phyloP scores from a whole-genome alignment of 805 yeast species.

The Jamesozyma jinghongensis region DNA sequence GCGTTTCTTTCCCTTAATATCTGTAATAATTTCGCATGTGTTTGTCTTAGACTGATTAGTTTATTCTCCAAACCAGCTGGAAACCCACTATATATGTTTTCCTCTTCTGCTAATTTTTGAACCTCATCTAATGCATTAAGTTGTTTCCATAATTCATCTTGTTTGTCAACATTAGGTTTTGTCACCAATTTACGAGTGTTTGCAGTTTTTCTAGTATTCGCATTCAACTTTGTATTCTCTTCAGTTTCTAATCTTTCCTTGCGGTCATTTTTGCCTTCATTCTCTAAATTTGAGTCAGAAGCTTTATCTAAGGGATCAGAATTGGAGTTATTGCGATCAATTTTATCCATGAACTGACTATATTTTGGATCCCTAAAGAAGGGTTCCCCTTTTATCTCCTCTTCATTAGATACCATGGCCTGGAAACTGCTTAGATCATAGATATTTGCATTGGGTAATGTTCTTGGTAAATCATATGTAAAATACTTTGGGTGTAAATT shows the following conservation, averaged over 20 bases:
- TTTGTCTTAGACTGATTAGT: conserved; percentile 44
- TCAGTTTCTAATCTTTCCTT: neutral
- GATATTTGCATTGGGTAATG: conserved; percentile 5
- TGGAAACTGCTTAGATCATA: neutral
- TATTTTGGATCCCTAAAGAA: no score
- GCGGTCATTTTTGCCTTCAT: no score
- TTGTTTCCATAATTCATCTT: conserved; percentile 58
- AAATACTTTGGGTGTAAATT: no score
- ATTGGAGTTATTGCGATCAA: no score
- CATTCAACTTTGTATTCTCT: neutral
- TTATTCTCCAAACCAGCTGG: conserved; percentile 32
- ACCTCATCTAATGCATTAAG: conserved; percentile 78
- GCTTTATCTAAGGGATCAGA: no score
- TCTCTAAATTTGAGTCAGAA: no score
- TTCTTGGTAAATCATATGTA: conserved; percentile 1
- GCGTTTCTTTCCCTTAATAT: conserved; percentile 28
- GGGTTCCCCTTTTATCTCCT: no score
- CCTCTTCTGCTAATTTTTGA: conserved; percentile 41
- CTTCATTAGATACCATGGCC: no score
- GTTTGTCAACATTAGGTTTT: conserved; percentile 10
- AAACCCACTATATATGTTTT: conserved; percentile 38
- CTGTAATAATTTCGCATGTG: conserved; percentile 41
- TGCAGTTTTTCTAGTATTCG: no score
- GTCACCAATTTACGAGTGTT: conserved; percentile 13
- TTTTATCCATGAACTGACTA: no score